Evolutionary conservation across 2,329 filamentous ascomycete genomes (phyloP).

Genomic region (Zymoseptoria crescenta): DNA sequence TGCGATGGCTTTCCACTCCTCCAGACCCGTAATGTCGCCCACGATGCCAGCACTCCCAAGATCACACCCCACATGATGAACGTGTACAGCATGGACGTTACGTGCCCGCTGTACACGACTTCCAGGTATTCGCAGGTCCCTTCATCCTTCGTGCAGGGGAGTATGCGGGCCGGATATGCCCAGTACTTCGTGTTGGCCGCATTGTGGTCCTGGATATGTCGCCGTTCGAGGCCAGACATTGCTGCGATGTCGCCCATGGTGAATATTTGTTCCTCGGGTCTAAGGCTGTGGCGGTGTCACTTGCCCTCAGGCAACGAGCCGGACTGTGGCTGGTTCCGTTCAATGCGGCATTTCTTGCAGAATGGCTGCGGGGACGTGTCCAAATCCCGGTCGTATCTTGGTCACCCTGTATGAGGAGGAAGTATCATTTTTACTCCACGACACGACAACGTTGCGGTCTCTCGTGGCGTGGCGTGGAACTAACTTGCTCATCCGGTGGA

Average conservation of each 20-base stretch:
- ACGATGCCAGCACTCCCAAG: conserved; percentile 40
- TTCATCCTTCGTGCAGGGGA: conserved; percentile 51
- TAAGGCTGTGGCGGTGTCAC: background rate
- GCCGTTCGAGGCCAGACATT: background rate
- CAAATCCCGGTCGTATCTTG: background rate
- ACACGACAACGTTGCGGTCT: background rate
- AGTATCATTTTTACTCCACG: background rate
- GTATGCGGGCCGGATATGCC: conserved; percentile 47
- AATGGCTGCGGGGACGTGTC: no score
- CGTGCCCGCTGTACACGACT: conserved; percentile 47
- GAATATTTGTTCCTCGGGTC: background rate
- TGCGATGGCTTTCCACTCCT: conserved; percentile 13
- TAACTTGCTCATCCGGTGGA: background rate
- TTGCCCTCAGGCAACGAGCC: background rate
- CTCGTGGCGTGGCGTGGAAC: background rate
- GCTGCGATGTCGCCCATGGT: background rate
- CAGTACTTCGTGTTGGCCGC: conserved; percentile 39
- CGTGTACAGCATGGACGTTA: conserved; percentile 48
- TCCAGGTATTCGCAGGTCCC: conserved; percentile 54
- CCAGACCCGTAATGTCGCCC: conserved; percentile 31
- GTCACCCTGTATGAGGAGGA: background rate
- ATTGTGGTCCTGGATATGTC: conserved; percentile 27
- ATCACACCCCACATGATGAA: conserved; percentile 52
- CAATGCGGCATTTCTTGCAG: background rate
- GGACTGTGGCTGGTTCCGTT: background rate